phyloP scores from a whole-genome alignment of 768 basidiomycete genomes.

The Tricholoma flavovirens region DNA sequence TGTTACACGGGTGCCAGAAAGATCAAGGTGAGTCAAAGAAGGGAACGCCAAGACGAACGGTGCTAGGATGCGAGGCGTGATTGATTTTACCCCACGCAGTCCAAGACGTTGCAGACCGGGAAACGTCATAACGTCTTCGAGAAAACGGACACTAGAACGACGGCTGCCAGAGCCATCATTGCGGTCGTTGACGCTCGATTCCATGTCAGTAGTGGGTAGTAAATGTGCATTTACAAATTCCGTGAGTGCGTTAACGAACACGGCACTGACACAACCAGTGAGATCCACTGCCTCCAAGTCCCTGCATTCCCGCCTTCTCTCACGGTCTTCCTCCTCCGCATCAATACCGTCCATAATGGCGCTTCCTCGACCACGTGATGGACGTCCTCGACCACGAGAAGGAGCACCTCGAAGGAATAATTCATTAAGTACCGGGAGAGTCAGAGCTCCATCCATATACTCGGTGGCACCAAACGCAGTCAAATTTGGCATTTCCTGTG shows the following conservation, averaged over 20 bases:
- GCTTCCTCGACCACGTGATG: conserved; percentile 56
- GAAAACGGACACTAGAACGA: conserved; percentile 24
- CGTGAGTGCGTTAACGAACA: conserved; percentile 80
- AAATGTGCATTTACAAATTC: conserved; percentile 76
- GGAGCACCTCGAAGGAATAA: conserved; percentile 81
- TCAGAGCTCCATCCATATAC: conserved; percentile 95
- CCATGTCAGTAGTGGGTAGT: conserved; percentile 33
- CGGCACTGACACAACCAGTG: conserved; percentile 90
- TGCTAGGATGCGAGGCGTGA: conserved; percentile 60
- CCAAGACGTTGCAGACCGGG: conserved; percentile 74
- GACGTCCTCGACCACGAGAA: conserved; percentile 63
- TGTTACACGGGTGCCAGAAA: conserved; percentile 81
- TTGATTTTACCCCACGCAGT: conserved; percentile 75
- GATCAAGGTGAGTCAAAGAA: conserved; percentile 82
- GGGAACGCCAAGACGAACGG: conserved; percentile 81
- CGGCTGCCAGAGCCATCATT: conserved; percentile 28
- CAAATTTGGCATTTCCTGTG: conserved; percentile 84
- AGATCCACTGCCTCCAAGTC: conserved; percentile 87
- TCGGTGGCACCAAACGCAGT: conserved; percentile 92
- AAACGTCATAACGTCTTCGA: conserved; percentile 54
- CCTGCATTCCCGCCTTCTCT: conserved; percentile 65
- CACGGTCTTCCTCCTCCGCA: conserved; percentile 70
- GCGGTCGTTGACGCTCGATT: conserved; percentile 30
- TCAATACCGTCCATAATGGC: conserved; percentile 45
- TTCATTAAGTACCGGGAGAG: conserved; percentile 79